Base-by-base conservation (phyloP, 2,329 filamentous ascomycete species). In the Penicillium expansum region DNA sequence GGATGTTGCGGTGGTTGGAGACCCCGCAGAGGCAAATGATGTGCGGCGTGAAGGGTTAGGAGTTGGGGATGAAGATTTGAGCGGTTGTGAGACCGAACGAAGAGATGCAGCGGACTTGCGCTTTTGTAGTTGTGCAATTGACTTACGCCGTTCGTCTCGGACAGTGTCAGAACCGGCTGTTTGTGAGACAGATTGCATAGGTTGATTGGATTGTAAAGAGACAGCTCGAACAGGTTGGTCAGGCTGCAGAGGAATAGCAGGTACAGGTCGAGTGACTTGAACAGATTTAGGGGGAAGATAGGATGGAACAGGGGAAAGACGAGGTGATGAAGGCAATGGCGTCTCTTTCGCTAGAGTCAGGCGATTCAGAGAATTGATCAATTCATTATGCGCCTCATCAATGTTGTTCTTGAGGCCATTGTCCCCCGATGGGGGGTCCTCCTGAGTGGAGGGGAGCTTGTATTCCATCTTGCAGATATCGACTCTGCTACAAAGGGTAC, bases 51-150 rank as follows among this genome's bases (percentile, higher is more conserved):
- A 74, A 38, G 71, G 59, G 38, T 65, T 69, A 20, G 68, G 62
- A 22, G 62, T 65, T 9, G 72, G 69, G 4, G 74, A 73, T 5
- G 68, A 49, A 18, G 64, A 61, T 10, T 66, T 67, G 32, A 60
- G 64, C 27, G 67, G 62, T 8, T 62, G 66, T 33, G 69, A 67
- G 7, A 63, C 62, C 0, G 73, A 76, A 50, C 74, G 71, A 42
- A 77, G 60, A 5, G 75, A 77, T 11, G 67, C 69, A 9, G 67
- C 66, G 1, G 75, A 77, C 22, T 67, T 62, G 24, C 72, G 73
- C 45, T 77, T 77, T 42, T 76, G 69, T 29, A 77, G 52, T n/a
- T 66, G 67, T 9, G 70, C 64, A 11, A 62, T 67, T 8, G 74
- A 76, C 39, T 66, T 67, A 52, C 70, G 66, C 52, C 68, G 69